A percentile compares a stretch with the other conserved stretches of the same genome.
phyloP scores from a whole-genome alignment of 192 early-diverging fungal species.

The Backusella liffmaniae region DNA sequence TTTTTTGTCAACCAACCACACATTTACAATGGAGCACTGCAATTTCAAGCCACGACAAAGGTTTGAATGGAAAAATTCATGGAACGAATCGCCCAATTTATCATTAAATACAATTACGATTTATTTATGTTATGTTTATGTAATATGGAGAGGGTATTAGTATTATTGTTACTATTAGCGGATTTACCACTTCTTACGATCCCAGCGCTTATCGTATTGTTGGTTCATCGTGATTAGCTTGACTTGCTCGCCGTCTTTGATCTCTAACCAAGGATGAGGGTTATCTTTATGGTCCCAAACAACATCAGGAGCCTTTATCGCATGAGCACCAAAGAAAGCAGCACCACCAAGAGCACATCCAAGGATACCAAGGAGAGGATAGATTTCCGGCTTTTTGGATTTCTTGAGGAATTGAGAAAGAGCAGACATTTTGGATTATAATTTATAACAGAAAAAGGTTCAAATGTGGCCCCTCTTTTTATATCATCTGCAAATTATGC shows the following conservation, averaged over 20 bases:
- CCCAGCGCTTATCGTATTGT: not conserved
- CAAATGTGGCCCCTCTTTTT: not conserved
- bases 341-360: conserved; percentile 20
- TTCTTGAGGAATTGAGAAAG: not conserved
- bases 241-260: not conserved
- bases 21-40: not conserved
- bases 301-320: conserved; percentile 25
- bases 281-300: conserved; percentile 24
- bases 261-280: not conserved
- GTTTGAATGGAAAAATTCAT: not conserved
- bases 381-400: conserved; percentile 29
- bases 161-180: not conserved
- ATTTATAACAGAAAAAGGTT: not conserved
- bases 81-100: no score
- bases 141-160: not conserved
- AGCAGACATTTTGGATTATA: not conserved
- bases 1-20: not conserved
- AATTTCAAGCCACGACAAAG: not conserved
- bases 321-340: conserved; percentile 15
- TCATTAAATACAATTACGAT: not conserved
- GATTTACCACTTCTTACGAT: conserved; percentile 4
- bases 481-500: not conserved
- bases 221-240: conserved; percentile 3
- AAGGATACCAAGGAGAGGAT: conserved; percentile 26
- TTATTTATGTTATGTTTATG: not conserved